Evolutionary conservation across 2,329 filamentous ascomycete species (phyloP).

Genomic region (Penicillium sp.): DNA sequence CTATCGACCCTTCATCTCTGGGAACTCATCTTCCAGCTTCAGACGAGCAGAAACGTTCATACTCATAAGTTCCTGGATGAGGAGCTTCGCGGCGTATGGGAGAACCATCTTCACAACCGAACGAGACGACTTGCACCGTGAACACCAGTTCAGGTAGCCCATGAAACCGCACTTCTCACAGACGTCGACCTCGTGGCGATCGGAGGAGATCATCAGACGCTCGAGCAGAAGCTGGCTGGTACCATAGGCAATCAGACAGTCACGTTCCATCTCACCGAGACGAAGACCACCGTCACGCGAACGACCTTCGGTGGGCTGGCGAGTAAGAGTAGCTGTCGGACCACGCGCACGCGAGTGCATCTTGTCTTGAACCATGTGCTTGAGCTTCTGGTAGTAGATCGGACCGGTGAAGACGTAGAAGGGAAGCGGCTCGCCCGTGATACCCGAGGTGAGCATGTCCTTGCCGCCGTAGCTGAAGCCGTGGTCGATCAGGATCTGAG

Average conservation of each 20-base stretch:
- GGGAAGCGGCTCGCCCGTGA: slow-evolving; percentile 89
- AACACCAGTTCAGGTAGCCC: slow-evolving; percentile 92
- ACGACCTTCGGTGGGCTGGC: slow-evolving; percentile 93
- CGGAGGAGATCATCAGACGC: slow-evolving; percentile 89
- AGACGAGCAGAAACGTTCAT: slow-evolving; percentile 98
- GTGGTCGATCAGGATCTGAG: slow-evolving; percentile 74
- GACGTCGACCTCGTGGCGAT: slow-evolving; percentile 87
- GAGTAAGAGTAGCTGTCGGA: slow-evolving; percentile 84
- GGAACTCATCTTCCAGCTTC: slow-evolving; percentile 92
- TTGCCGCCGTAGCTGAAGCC: slow-evolving; percentile 98
- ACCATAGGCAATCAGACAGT: slow-evolving; percentile 96
- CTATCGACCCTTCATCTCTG: slow-evolving; percentile 46
- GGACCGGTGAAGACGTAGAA: slow-evolving; percentile 98
- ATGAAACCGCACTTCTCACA: slow-evolving; percentile 94
- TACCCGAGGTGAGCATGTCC: slow-evolving; percentile 91
- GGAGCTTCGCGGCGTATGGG: slow-evolving; percentile 93
- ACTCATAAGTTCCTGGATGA: slow-evolving; percentile 93
- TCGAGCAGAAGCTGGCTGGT: slow-evolving; percentile 89
- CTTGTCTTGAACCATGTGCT: slow-evolving; percentile 99
- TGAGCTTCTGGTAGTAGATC: slow-evolving; percentile 98
- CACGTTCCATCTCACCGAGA: slow-evolving; percentile 97
- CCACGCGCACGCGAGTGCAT: slow-evolving; percentile 95
- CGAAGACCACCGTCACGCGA: slow-evolving; percentile 88
- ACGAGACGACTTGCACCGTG: slow-evolving; percentile 81
- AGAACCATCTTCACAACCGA: slow-evolving; percentile 91